Conservation (phyloP, 2,329 filamentous ascomycete species). For the Sarocladium oryzae region DNA sequence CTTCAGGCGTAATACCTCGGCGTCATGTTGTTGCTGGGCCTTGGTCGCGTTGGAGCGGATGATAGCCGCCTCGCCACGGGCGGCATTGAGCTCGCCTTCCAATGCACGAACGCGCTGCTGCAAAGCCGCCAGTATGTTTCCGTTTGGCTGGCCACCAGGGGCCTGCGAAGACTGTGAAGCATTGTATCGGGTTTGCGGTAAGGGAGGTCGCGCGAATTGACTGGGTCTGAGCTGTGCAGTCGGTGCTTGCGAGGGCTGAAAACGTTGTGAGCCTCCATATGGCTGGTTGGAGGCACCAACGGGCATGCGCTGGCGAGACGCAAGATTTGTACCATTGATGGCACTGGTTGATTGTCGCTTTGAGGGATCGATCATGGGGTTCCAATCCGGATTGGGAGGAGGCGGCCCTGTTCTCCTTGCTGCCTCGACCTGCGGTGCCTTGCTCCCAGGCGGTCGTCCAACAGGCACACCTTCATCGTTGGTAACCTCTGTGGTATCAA, state of each 20-base stretch:
- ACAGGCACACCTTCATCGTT: constrained; percentile 38
- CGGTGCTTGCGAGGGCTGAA: constrained; percentile 13
- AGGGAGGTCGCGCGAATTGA: constrained; percentile 32
- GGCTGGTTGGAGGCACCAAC: constrained; percentile 16
- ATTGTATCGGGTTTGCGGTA: constrained; percentile 16
- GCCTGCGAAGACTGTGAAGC: constrained; percentile 16
- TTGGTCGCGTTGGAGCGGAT: constrained; percentile 65
- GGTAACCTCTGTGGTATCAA: constrained; percentile 52
- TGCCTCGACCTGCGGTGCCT: constrained; percentile 18
- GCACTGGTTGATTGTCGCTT: constrained; percentile 14
- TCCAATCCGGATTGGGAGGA: constrained; percentile 32
- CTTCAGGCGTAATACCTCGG: constrained; percentile 53
- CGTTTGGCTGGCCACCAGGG: constrained; percentile 19
- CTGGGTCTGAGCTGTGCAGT: constrained; percentile 25
- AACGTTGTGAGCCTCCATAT: constrained; percentile 23
- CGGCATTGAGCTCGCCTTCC: constrained; percentile 51
- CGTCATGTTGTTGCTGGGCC: constrained; percentile 53
- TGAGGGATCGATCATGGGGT: constrained; percentile 23
- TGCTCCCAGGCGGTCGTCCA: constrained; percentile 28
- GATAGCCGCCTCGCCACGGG: constrained; percentile 67
- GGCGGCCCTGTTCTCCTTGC: constrained; percentile 23
- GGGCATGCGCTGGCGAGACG: constrained; percentile 13
- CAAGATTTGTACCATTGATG: constrained; percentile 2
- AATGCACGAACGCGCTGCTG: constrained; percentile 48
- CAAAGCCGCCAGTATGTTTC: constrained; percentile 35